Base-by-base conservation (phyloP, 495 filamentous ascomycete genomes). In the Aspergillus cavernicola region DNA sequence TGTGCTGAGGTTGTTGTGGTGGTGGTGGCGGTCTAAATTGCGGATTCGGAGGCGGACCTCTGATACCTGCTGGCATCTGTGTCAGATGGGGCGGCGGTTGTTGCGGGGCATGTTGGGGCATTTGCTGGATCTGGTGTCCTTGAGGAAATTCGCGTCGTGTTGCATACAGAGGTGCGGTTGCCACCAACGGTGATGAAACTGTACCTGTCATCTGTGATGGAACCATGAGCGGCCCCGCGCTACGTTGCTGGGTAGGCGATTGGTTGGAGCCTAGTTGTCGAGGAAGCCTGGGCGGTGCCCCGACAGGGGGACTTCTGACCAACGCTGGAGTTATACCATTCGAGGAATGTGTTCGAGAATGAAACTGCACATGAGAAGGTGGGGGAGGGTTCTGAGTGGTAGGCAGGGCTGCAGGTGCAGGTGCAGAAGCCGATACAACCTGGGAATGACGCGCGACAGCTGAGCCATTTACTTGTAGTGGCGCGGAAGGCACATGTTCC, bases 91-190 rank as follows among this genome's bases (percentile, higher is more conserved):
- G 36, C 7, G 36, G 20, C 19, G 15, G 33, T 8, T 26, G n/a
- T 1, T 26, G 40, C 19, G 40, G 41, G 13, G 15, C 13, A 7
- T 46, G 41, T 10, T 38, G 41, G 23, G 51, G 23, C 8, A 22
- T 23, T 23, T 53, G 51, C 35, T 46, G 51, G 22, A 18, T n/a
- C 26, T 20, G 51, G 35, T 47, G 42, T 20, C 18, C 23, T 24
- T 26, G 50, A 42, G 23, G 35, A 5, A 45, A 23, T 20, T 47
- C 42, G 9, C 13, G 52, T 19, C 13, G 42, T 24, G 35, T 15
- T 24, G 29, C 38, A 19, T 46, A 23, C 10, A 32, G 33, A 13
- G 50, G 28, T 12, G 38, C 19, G 28, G 28, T 36, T 1, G 40
- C 31, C 23, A 29, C n/a, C 6, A 19, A 6, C 11, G 50, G 40